Evolutionary conservation across 2,329 filamentous ascomycete genomes (phyloP).

Genomic region (Parascedosporium putredinis): DNA sequence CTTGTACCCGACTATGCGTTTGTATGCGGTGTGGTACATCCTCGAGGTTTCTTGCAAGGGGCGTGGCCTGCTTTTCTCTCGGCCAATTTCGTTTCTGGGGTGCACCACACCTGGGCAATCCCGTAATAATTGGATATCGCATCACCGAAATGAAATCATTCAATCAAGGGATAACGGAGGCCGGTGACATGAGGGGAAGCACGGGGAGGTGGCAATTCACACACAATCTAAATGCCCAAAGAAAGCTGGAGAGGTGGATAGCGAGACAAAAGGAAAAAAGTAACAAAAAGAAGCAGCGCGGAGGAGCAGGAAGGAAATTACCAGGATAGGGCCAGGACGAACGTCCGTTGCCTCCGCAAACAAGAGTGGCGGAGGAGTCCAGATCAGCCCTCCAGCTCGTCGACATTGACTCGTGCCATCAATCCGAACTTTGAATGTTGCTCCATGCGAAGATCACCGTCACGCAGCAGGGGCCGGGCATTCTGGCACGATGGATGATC

Average conservation of each 20-base stretch:
- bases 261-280: too few relatives aligned
- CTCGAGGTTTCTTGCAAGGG: not conserved
- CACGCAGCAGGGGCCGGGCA: not conserved
- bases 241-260: not conserved
- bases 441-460: not conserved
- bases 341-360: too few relatives aligned
- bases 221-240: not conserved
- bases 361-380: too few relatives aligned
- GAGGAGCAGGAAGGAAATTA: too few relatives aligned
- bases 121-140: not conserved
- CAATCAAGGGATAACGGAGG: not conserved
- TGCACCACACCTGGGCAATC: not conserved
- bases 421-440: not conserved
- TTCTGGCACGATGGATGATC: conserved; percentile 1
- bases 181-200: too few relatives aligned
- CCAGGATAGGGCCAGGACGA: too few relatives aligned
- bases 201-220: not conserved
- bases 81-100: conserved; percentile 2
- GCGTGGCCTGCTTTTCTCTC: not conserved
- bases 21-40: not conserved
- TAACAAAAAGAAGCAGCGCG: too few relatives aligned
- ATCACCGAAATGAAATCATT: conserved; percentile 2
- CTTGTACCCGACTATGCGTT: not conserved
- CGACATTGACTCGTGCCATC: too few relatives aligned
- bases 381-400: too few relatives aligned